Evolutionary conservation across 75 land plant species (phyloP).

Genomic region (Isoetes taiwanensis): DNA sequence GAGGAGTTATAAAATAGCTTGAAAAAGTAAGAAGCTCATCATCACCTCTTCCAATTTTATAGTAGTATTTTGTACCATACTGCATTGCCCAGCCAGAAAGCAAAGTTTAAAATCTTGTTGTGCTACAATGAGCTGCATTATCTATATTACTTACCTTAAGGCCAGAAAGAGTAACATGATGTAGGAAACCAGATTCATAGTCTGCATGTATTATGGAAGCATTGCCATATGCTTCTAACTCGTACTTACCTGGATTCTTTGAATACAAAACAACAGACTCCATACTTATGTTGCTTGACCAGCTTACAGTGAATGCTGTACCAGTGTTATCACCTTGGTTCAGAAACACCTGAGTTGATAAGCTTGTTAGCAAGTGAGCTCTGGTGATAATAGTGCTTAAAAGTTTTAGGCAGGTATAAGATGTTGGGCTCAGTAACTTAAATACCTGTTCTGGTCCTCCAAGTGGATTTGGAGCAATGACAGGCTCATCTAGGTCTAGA

Average conservation of each 20-base stretch:
- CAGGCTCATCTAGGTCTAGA: background rate
- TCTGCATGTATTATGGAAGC: too few relatives aligned
- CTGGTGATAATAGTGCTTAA: too few relatives aligned
- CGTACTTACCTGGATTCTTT: background rate
- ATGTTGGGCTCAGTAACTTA: background rate
- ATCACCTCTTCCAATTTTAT: too few relatives aligned
- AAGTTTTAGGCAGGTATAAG: background rate
- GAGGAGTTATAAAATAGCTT: too few relatives aligned
- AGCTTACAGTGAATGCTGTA: background rate
- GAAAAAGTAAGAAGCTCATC: too few relatives aligned
- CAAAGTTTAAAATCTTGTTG: too few relatives aligned
- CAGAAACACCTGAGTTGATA: background rate
- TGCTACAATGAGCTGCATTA: too few relatives aligned
- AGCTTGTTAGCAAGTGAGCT: background rate
- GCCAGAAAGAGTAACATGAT: too few relatives aligned
- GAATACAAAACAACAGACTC: background rate
- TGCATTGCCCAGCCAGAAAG: too few relatives aligned
- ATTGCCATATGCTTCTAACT: background rate
- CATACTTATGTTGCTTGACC: slow-evolving; percentile 6
- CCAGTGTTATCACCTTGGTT: slow-evolving; percentile 1
- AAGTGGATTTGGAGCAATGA: background rate
- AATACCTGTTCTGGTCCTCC: background rate
- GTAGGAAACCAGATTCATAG: too few relatives aligned
- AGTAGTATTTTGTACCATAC: too few relatives aligned
- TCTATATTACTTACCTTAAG: too few relatives aligned